These are phyloP conservation scores for Sparassis latifolia DNA, from an alignment of 1,284 basidiomycete genomes.

Conservation along the genomic window DNA sequence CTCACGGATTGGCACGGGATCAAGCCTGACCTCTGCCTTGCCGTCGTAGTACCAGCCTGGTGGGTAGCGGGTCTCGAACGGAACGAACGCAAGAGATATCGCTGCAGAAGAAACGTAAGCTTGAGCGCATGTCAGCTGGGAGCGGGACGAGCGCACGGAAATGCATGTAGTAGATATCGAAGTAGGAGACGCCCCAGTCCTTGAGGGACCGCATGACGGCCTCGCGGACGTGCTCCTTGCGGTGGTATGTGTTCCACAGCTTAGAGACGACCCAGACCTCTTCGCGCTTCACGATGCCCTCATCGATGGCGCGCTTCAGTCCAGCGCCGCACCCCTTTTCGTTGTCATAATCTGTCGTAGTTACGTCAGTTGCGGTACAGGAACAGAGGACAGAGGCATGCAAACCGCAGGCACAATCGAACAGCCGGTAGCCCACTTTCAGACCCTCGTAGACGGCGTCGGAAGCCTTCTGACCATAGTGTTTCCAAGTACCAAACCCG, in stretches of 20 bases:
- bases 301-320: constrained; percentile 66
- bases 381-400: too few species aligned
- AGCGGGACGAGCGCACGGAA: constrained; percentile 52
- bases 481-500: too few species aligned
- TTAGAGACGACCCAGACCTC: constrained; percentile 61
- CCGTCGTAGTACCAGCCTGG: constrained; percentile 25
- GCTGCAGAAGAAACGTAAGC: constrained; percentile 69
- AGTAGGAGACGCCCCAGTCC: constrained; percentile 76
- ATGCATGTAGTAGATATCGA: constrained; percentile 73
- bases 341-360: constrained; percentile 68
- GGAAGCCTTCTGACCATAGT: too few species aligned
- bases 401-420: constrained; percentile 59
- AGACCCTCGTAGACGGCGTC: constrained; percentile 17
- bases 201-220: constrained; percentile 17
- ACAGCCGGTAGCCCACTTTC: constrained; percentile 72
- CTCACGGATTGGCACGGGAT: constrained; percentile 54
- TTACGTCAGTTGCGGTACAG: neutral
- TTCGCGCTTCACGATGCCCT: constrained; percentile 68
- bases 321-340: constrained; percentile 83
- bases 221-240: constrained; percentile 52
- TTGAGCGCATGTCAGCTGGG: constrained; percentile 38
- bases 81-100: constrained; percentile 77
- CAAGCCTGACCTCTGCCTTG: constrained; percentile 33
- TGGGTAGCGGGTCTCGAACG: constrained; percentile 57
- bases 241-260: constrained; percentile 82